Conservation (phyloP, 768 basidiomycete genomes). For the Dioszegia hungarica region DNA sequence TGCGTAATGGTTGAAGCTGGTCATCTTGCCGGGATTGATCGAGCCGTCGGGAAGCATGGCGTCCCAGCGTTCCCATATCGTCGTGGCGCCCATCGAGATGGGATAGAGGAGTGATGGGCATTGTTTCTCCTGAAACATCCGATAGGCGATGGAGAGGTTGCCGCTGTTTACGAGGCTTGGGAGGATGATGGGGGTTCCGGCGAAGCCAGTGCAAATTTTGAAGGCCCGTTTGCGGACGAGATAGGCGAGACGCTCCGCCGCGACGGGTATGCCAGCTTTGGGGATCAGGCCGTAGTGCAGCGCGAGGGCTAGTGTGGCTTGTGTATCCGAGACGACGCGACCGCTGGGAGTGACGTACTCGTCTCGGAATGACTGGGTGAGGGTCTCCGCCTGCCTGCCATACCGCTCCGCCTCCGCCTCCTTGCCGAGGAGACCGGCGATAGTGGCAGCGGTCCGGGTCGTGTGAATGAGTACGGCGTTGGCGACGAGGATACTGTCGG, state of each 20-base stretch:
- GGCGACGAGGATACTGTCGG: conserved; percentile 37
- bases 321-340: conserved; percentile 35
- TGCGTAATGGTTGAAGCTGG: conserved; percentile 39
- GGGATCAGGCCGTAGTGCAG: conserved; percentile 35
- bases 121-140: conserved; percentile 38
- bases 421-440: conserved; percentile 27
- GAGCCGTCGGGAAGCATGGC: conserved; percentile 29
- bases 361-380: conserved; percentile 23
- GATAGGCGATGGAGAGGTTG: conserved; percentile 31
- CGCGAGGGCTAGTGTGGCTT: conserved; percentile 34
- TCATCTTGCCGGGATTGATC: conserved; percentile 39
- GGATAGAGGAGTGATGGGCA: conserved; percentile 38
- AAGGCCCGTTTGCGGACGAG: conserved; percentile 20
- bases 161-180: conserved; percentile 26
- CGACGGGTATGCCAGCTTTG: background rate
- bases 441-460: conserved; percentile 18
- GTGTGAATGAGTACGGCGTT: conserved; percentile 40
- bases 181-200: conserved; percentile 43
- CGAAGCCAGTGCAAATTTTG: conserved; percentile 42
- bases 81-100: conserved; percentile 27
- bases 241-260: conserved; percentile 19
- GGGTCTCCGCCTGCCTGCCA: conserved; percentile 6
- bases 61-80: conserved; percentile 41
- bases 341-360: conserved; percentile 38
- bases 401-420: conserved; percentile 22